Base-by-base conservation (phyloP, 2,329 filamentous ascomycete genomes). In the Helicocarpus griseus region DNA sequence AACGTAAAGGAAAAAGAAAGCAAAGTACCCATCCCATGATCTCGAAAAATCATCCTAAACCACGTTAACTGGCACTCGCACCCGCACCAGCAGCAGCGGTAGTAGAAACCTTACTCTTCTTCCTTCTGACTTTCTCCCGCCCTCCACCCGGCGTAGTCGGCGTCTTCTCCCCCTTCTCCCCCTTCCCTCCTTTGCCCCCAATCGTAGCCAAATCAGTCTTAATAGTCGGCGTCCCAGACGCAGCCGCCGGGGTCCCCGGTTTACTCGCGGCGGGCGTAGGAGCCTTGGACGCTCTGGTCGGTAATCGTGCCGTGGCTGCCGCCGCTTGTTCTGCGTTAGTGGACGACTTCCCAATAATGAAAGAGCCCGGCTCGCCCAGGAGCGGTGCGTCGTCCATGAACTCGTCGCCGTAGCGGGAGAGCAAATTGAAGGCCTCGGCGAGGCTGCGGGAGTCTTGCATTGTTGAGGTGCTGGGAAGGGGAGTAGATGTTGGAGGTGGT, bases 321-420 rank as follows among this genome's bases (percentile, higher is more conserved):
- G 52, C 45, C 24, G 46, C 28, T 8, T 22, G 19, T 26, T 44
- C 31, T 31, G 53, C 50, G 8, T 14, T 49, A 38, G 54, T 35
- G 9, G 47, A 24, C 31, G 52, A 41, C 19, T 69, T 72, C 5
- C 73, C 73, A 56, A 83, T 73, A 50, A 80, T 77, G 57, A 85
- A 83, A 4, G 74, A 75, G 28, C 81, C 81, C 0, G 82, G 81
- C 61, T 84, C 81, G 45, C 81, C 81, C 6, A 77, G 69, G 13
- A 85, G 66, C 0, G 81, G 80, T 54, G 77, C 81, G 58, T 83
- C 80, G 61, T 85, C 81, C 70, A 80, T 80, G 65, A 74, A 84
- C 56, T 84, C 81, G 56, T 80, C 74, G 13, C 74, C 77, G 60
- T 78, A 82, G 6, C 68, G 67, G 11, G 77, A 67, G 22, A 76